Base-by-base conservation (phyloP, 768 basidiomycete genomes). In the Dacryopinax spathularia region DNA sequence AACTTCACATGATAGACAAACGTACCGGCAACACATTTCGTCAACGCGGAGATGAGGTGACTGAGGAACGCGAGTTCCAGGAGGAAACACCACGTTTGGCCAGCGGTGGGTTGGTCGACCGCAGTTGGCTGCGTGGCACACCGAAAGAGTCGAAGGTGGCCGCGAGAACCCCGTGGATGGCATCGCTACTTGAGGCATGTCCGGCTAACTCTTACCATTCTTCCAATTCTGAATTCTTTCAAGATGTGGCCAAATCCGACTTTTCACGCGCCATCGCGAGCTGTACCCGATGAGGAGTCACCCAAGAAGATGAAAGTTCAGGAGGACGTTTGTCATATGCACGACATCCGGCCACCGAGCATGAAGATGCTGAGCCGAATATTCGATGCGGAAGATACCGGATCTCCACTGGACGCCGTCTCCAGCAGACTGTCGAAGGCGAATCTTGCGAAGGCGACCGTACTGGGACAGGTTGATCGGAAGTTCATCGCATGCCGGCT, bases 381-480 rank as follows among this genome's bases (percentile, higher is more conserved):
- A 3, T 56, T 56, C 29, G 48, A 56, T 27, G 48, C 25, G 13
- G 25, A 29, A 13, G 25, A 3, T 29, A 15, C 18, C 22, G 29
- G 10, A 64, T 31, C 34, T 39, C 2, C 31, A 12, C 4, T 22
- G 34, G 59, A 34, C 15, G 41, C 36, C 15, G 12, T 29, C 48
- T 29, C 25, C 2, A 61, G 65, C 37, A 64, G 60, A 3, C 82
- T 88, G 67, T 72, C 72, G 34, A 81, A 80, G 66, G 74, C 76
- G 29, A 82, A 85, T 65, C 78, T 98, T 35, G 70, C 68, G 20
- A 69, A 73, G 29, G 86, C 87, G 27, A 71, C 71, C 61, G 79
- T 92, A 60, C 79, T 98, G 60, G 82, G 81, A 64, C 96, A 99
- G 71, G 83, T 98, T 44, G 96, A 98, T 73, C 74, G 77, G 65